Percentiles rank a stretch among this genome's conserved stretches.
Evolutionary conservation across 202 grass and related monocot species (phyloP).

Genomic region (Eragrostis tef): DNA sequence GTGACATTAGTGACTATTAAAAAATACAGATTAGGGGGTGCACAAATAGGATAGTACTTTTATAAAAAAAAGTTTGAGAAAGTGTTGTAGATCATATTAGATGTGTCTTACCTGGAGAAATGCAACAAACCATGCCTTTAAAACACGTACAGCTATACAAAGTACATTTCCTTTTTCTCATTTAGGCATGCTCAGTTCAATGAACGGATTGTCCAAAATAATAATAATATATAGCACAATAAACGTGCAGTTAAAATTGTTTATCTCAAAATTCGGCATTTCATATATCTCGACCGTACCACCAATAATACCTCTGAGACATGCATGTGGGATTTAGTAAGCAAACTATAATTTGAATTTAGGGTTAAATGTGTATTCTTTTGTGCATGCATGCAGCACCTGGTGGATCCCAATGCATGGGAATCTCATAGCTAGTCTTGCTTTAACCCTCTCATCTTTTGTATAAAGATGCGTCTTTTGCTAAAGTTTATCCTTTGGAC

Average conservation of each 20-base stretch:
- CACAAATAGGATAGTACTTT: not conserved
- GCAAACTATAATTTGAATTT: not conserved
- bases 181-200: not conserved
- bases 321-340: not conserved
- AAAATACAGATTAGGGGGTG: not conserved
- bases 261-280: not conserved
- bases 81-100: no score
- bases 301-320: not conserved
- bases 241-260: not conserved
- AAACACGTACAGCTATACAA: not conserved
- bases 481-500: constrained; percentile 59
- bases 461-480: constrained; percentile 56
- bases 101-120: not conserved
- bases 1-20: not conserved
- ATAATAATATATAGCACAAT: not conserved
- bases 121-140: not conserved
- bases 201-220: no score
- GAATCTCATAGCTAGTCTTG: constrained; percentile 64
- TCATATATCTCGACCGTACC: not conserved
- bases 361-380: not conserved
- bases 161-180: no score
- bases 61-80: not conserved
- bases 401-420: constrained; percentile 59
- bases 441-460: constrained; percentile 64
- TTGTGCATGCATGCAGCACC: constrained; percentile 44